Evolutionary conservation across 352 stramenopile genomes (phyloP).

Genomic region (Aphanomyces invadans): DNA sequence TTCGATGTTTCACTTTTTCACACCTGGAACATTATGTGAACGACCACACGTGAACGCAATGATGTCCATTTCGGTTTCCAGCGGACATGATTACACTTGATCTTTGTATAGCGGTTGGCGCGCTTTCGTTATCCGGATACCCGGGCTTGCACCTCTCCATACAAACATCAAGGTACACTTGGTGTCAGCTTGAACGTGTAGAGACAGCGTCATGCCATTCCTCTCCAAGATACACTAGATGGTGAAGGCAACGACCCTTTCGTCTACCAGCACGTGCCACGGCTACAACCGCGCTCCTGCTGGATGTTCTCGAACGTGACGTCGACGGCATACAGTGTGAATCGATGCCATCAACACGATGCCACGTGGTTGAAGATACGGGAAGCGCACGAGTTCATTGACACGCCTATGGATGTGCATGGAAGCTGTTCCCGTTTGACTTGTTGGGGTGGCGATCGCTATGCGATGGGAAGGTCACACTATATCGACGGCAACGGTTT

Average conservation of each 20-base stretch:
- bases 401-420: too few species aligned
- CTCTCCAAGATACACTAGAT: neutral
- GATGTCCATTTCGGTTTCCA: neutral
- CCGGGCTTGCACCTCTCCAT: neutral
- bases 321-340: too few species aligned
- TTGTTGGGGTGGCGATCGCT: too few species aligned
- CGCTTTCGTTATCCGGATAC: conserved; percentile 4
- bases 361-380: neutral
- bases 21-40: neutral
- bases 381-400: too few species aligned
- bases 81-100: neutral
- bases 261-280: too few species aligned
- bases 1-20: neutral
- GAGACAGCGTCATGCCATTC: neutral
- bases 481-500: too few species aligned
- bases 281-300: too few species aligned
- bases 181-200: neutral
- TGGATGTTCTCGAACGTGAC: too few species aligned
- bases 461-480: too few species aligned
- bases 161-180: neutral
- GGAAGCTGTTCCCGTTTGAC: too few species aligned
- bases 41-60: neutral
- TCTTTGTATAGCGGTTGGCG: neutral
- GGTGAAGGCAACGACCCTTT: neutral
- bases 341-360: neutral